Evolutionary conservation across 2,329 filamentous ascomycete species (phyloP), one percentile per base, ranked within the genome.

Genomic region (Aspergillus puulaauensis): DNA sequence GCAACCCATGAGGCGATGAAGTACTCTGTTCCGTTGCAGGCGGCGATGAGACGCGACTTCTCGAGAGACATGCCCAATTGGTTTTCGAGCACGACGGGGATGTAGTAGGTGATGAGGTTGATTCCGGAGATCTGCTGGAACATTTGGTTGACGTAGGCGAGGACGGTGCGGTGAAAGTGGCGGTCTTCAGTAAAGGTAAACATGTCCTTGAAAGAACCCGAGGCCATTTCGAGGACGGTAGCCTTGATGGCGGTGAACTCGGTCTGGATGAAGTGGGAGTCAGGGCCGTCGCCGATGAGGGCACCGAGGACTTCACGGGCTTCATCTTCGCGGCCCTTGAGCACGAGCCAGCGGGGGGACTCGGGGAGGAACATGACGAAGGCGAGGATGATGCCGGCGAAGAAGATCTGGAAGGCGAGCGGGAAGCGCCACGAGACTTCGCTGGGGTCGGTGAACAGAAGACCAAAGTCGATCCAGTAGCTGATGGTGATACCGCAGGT

Each of bases 121-220:
- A 78, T 77, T 56, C 76, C 75, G 0, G 70, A 71, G n/a, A 79
- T 77, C 58, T 83, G 75, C 54, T 78, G 79, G 72, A 82, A 85
- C 74, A 83, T 78, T 66, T 84, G 82, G 69, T 83, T 84, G 70
- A 83, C 77, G 62, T 84, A 84, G 59, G 80, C 82, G 24, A 85
- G 75, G 12, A 81, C 67, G 8, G 80, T 80, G 54, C 83, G 81
- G 70, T 85, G 82, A 60, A 85, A 76, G 69, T 84, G 80, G 43
- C 82, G 78, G 66, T 84, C 77, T 60, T 83, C 80, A 59, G 75
- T 78, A 78, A 83, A 83, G 60, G 80, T 85, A 71, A 86, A 86
- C 57, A 86, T 78, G 61, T 86, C 84, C 6, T 70, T 69, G 71
- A 86, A 86, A 73, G 72, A 82, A 4, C 68, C 79, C 57, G 78